Evolutionary conservation across 2,329 filamentous ascomycete genomes (phyloP), one percentile per base, ranked within the genome.

Genomic region (Elsinoe necatrix): DNA sequence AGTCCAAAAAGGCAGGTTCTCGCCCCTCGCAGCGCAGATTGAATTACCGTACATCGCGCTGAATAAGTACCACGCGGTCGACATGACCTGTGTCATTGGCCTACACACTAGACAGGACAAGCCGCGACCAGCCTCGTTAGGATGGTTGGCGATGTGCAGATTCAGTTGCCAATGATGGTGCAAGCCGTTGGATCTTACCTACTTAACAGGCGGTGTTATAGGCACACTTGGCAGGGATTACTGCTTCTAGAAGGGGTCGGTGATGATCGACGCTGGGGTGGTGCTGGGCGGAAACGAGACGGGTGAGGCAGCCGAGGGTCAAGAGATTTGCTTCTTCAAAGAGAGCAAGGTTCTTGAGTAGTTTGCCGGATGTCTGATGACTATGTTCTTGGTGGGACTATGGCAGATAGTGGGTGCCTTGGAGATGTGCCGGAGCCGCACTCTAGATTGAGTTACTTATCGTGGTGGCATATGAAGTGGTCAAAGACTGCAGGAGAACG

Each of bases 21-120:
- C 48, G 31, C 16, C 25, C 16, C 3, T 29, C 4, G 18, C 34
- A 21, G 25, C 14, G n/a, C 39, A 52, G 16, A 52, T 52, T 52
- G 16, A 52, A 20, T 35, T 3, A 7, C 21, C 6, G 8, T 25
- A 12, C 25, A 23, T 29, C 25, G 20, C 16, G 20, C 16, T 35
- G 48, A 11, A 14, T 37, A 29, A 52, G 34, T 35, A 29, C 48
- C 48, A 52, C 48, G 48, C 48, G 29, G n/a, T 52, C n/a, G 4
- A 1, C 18, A 12, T 6, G 6, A 34, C 20, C 21, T n/a, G 25
- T 25, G 29, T 52, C 48, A 52, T 52, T 52, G 48, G 48, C n/a
- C 16, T 11, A 9, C 9, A 21, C 16, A 20, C 48, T 5, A 37
- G 48, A 8, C n/a, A 8, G 20, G 16, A 18, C 31, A 52, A 52